phyloP scores from a whole-genome alignment of 2,329 filamentous ascomycete species.

The Fusarium mangiferae region DNA sequence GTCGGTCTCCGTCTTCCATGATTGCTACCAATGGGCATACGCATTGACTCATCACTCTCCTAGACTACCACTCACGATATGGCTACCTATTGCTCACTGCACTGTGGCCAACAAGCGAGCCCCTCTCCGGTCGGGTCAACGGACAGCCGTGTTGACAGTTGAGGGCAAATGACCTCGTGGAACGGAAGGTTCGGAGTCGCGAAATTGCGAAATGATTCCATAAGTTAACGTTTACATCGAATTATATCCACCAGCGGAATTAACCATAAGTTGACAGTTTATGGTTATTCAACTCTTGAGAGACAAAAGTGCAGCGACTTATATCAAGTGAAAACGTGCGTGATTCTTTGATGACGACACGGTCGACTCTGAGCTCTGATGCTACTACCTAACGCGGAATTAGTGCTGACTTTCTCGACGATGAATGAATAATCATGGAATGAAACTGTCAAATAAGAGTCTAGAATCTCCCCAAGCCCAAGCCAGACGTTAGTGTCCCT shows the following conservation, averaged over 20 bases:
- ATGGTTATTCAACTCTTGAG: slow-evolving; percentile 12
- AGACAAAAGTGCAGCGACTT: background rate
- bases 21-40: background rate
- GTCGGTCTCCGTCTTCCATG: slow-evolving; percentile 23
- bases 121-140: background rate
- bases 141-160: background rate
- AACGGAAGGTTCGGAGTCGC: slow-evolving; percentile 16
- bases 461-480: background rate
- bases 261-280: slow-evolving; percentile 13
- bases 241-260: background rate
- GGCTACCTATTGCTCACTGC: background rate
- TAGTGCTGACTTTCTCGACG: slow-evolving; percentile 30
- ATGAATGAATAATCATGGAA: slow-evolving; percentile 23
- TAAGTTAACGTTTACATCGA: background rate
- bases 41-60: slow-evolving; percentile 3
- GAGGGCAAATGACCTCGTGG: background rate
- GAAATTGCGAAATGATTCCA: background rate
- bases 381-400: slow-evolving; percentile 14
- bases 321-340: background rate
- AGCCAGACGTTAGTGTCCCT: background rate
- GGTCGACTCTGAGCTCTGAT: background rate
- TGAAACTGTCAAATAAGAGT: slow-evolving; percentile 6
- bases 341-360: slow-evolving; percentile 33
- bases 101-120: background rate
- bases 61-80: background rate